Base-by-base conservation (phyloP, 2,329 filamentous ascomycete species). In the Bipolaris oryzae region DNA sequence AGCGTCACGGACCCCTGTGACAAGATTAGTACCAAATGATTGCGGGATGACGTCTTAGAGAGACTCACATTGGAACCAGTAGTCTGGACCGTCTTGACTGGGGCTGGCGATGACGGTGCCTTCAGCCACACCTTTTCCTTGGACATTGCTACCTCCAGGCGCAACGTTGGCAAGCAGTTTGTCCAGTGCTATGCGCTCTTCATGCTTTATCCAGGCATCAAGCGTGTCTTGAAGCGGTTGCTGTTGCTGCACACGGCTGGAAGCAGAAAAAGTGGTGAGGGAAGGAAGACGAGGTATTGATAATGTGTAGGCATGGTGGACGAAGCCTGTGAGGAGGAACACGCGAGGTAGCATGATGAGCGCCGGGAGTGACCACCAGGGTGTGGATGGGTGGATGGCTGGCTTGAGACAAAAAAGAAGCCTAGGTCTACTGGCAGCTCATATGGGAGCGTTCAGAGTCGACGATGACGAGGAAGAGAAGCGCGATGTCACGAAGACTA, bases 51-150 rank as follows among this genome's bases (percentile, higher is more conserved):
- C 21, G 13, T 10, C 7, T 1, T 21, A 2, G 7, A 39, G 7
- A 5, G n/a, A 52, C 69, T 9, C 45, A 77, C 78, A 80, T 62
- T 80, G 78, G 59, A 75, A 80, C 64, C 74, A 80, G 61, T 80
- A 80, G 55, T 80, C 71, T 10, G 79, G 78, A 16, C 69, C 64
- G 3, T 72, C 55, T 25, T 67, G 73, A 15, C 75, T 79, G 3
- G 78, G 78, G 51, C 78, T 80, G 23, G 79, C 78, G 33, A 80
- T 66, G 1, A 80, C 77, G 3, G 76, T 76, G 31, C 78, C 79
- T 20, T 70, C 64, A 5, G 67, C 74, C 5, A 76, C 77, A 16
- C 68, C 71, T 31, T 64, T 53, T 2, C 71, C 73, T 46, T 63
- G 51, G 1, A 75, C 68, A 50, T 79, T 78, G 9, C 63, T 59